Evolutionary conservation across 495 filamentous ascomycete genomes (phyloP), one percentile per base, ranked within the genome.

Genomic region (Hypoxylon lenormandii): DNA sequence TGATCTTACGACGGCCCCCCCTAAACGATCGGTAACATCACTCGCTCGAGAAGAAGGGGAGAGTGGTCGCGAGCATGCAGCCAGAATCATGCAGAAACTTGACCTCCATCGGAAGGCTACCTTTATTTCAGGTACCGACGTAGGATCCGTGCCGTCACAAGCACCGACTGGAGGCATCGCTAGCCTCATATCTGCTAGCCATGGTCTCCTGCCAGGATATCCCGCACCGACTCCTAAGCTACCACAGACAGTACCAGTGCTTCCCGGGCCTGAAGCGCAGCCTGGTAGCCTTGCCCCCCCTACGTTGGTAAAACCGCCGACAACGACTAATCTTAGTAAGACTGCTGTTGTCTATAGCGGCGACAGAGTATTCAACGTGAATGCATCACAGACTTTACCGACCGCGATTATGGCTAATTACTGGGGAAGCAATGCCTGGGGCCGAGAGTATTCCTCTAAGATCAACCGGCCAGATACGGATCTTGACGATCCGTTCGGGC

Each of bases 361-460:
- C 63, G 90, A 97, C 75, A 86, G 86, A 60, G 89, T 84, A 11
- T 82, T 90, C 60, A 85, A 82, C n/a, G 82, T 82, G 37, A 89
- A 89, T 66, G 82, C 81, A 50, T 87, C 86, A 15, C 90, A 91
- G 13, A 84, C 85, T 2, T 87, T 95, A 82, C 91, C 92, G 0
- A 90, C 88, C 60, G 93, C 91, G 16, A 87, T 96, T 67, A 88
- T 96, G 85, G 93, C 93, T 16, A 97, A 97, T 71, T 81, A 95
- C 55, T 97, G 93, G 93, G 93, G 93, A 45, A 94, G 88, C 78
- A 88, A 87, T 37, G 88, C 93, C 38, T 96, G 92, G 90, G 88
- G 90, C 5, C 89, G 90, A 58, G 80, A 93, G 22, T 92, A 92
- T 67, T 84, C 84, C 12, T 74, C 91, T 6, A 63, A 68, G 60